Percentiles rank a stretch among this genome's conserved stretches.
phyloP scores from a whole-genome alignment of 768 basidiomycete genomes.

The Lentinus brumalis region DNA sequence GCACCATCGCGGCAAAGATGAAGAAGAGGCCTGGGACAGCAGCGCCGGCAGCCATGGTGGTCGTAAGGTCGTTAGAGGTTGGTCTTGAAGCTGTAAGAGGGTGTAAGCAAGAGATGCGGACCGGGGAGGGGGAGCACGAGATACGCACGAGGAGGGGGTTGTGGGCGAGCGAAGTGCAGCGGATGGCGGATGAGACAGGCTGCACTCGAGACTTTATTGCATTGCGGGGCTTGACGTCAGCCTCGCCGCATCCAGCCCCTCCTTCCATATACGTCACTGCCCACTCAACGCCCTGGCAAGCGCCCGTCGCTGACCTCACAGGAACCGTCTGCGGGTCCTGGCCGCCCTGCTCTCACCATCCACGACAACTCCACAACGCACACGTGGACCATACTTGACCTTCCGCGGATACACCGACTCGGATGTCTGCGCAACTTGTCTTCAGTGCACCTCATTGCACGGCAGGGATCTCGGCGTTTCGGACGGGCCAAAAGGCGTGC shows the following conservation, averaged over 20 bases:
- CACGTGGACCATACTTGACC: too few relatives aligned
- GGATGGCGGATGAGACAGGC: background rate
- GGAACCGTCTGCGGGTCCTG: background rate
- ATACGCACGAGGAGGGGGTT: background rate
- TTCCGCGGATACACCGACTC: too few relatives aligned
- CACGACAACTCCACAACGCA: too few relatives aligned
- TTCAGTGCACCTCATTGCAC: too few relatives aligned
- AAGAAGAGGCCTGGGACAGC: conserved; percentile 73
- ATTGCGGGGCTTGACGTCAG: background rate
- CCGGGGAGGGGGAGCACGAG: background rate
- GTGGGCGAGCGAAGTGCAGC: background rate
- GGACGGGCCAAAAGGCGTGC: too few relatives aligned
- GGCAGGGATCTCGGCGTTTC: too few relatives aligned
- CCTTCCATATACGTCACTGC: background rate
- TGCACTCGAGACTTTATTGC: background rate
- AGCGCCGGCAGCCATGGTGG: conserved; percentile 52
- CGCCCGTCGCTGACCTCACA: conserved; percentile 1
- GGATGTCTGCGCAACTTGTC: too few relatives aligned
- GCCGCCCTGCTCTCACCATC: background rate
- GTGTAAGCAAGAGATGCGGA: background rate
- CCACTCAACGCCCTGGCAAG: background rate
- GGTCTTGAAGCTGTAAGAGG: conserved; percentile 1
- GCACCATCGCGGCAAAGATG: conserved; percentile 67
- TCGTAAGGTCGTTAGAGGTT: conserved; percentile 12
- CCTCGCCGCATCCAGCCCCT: background rate